phyloP scores from a whole-genome alignment of 2,329 filamentous ascomycete species.

The Chrysoporthe cubensis region DNA sequence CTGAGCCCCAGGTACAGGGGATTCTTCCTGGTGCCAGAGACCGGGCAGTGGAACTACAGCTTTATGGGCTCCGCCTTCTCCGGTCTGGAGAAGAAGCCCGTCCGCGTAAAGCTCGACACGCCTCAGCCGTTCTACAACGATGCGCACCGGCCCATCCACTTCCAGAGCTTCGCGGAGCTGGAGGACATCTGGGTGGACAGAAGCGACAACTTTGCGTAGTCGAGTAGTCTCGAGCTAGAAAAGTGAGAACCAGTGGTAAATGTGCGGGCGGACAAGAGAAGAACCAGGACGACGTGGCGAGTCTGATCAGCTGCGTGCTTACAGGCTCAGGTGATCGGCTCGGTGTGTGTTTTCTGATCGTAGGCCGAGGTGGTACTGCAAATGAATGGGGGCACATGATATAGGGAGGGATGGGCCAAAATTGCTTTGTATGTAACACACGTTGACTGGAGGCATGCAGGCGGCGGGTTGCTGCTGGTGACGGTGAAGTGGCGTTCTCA shows the following conservation, averaged over 20 bases:
- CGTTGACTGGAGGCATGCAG: not conserved
- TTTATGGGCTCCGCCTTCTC: constrained; percentile 94
- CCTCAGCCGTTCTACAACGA: constrained; percentile 90
- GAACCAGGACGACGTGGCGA: not conserved
- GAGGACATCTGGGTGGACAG: constrained; percentile 97
- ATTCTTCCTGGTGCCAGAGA: constrained; percentile 94
- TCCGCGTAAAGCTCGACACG: constrained; percentile 93
- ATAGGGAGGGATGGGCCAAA: not conserved
- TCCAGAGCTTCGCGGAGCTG: constrained; percentile 95
- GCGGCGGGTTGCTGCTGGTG: constrained; percentile 4
- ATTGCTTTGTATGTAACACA: constrained; percentile 1
- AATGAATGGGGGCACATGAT: not conserved
- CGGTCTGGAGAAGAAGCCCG: constrained; percentile 84
- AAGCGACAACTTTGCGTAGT: constrained; percentile 87
- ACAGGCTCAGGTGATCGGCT: not conserved
- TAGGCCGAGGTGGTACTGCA: not conserved
- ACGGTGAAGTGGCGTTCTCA: constrained; percentile 23
- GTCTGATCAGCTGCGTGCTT: not conserved
- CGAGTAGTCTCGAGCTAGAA: not conserved
- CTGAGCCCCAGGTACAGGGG: constrained; percentile 92
- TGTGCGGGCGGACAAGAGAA: not conserved
- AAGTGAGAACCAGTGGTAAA: not conserved
- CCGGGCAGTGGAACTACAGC: constrained; percentile 93
- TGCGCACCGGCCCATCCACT: constrained; percentile 89
- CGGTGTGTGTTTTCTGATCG: not conserved